Percentiles rank a stretch among this genome's conserved stretches.
Conservation (phyloP, 371 early-diverging fungal genomes). For the Apophysomyces elegans region DNA sequence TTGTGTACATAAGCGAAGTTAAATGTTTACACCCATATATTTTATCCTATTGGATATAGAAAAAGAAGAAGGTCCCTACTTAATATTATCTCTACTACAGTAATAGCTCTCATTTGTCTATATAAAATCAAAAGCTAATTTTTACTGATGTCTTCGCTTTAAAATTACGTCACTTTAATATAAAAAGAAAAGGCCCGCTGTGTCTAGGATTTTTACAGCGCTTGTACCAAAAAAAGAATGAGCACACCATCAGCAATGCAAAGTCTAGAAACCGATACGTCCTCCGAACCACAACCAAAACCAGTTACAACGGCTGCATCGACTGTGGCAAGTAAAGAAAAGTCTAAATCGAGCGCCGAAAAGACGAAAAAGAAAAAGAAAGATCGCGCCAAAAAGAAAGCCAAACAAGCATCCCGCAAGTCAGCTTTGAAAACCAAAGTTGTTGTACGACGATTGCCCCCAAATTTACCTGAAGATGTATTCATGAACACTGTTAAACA, state of each 20-base stretch:
- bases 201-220: too few species aligned
- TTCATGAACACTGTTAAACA: conserved; percentile 67
- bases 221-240: neutral
- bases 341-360: conserved; percentile 6
- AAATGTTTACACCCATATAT: too few species aligned
- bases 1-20: too few species aligned
- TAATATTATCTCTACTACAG: too few species aligned
- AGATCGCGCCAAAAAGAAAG: conserved; percentile 34
- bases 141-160: too few species aligned
- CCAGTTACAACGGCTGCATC: neutral
- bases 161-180: too few species aligned
- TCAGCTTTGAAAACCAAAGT: conserved; percentile 65
- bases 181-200: too few species aligned
- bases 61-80: too few species aligned
- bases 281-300: neutral
- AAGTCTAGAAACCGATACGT: neutral
- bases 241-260: neutral
- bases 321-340: neutral
- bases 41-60: too few species aligned
- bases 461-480: conserved; percentile 73
- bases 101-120: too few species aligned
- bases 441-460: conserved; percentile 81
- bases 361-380: conserved; percentile 41
- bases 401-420: conserved; percentile 39
- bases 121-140: too few species aligned